phyloP scores from a whole-genome alignment of 2,329 filamentous ascomycete species.

The Trichoderma atrobrunneum region DNA sequence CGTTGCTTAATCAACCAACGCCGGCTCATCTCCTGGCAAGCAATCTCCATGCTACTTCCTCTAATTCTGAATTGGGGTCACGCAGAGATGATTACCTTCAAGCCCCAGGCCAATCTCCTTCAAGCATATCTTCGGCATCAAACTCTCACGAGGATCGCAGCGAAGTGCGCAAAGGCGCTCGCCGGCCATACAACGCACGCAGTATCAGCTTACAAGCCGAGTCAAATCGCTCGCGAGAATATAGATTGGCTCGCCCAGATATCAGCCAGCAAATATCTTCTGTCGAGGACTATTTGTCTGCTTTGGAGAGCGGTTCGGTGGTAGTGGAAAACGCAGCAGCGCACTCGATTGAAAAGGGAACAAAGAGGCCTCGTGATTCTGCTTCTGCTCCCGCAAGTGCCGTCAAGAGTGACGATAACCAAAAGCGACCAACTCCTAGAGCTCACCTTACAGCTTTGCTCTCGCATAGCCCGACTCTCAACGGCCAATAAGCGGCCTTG shows the following conservation, averaged over 20 bases:
- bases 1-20: constrained; percentile 48
- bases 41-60: background rate
- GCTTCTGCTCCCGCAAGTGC: constrained; percentile 46
- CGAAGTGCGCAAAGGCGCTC: background rate
- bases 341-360: constrained; percentile 34
- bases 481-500: background rate
- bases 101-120: background rate
- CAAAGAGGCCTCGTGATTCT: constrained; percentile 47
- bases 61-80: background rate
- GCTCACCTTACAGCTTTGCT: constrained; percentile 25
- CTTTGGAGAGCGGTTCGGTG: background rate
- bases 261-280: background rate
- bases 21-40: constrained; percentile 36
- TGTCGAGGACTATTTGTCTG: background rate
- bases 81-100: background rate
- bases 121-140: background rate
- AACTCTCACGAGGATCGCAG: background rate
- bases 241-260: background rate
- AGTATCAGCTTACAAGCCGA: background rate
- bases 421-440: constrained; percentile 32
- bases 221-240: background rate
- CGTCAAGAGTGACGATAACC: constrained; percentile 49
- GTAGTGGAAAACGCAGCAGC: background rate
- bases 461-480: constrained; percentile 6
- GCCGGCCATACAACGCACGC: background rate